Evolutionary conservation across 345 rosid species (phyloP), one percentile per base, ranked within the genome.

Genomic region (Chamaenerion angustifolium): DNA sequence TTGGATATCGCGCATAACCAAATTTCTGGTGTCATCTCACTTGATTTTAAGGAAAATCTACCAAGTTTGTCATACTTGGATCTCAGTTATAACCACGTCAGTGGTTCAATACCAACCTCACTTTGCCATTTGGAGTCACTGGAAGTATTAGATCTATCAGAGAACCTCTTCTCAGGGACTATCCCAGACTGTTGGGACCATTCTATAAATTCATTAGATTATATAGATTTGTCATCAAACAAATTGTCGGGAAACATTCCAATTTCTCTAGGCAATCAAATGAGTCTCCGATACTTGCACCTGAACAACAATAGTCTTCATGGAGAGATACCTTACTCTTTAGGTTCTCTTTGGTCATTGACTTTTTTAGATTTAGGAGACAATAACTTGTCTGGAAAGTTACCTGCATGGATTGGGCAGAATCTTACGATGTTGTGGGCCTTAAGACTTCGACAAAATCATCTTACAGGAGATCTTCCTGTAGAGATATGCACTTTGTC

Each of bases 381-480:
- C 23, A 57, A 57, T 12, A 21, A 49, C 37, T 49, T 57, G 2
- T 18, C 45, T 1, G 64, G 69, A 48, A 14, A 15, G 4, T 11
- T 64, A 9, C 63, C 52, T 3, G 45, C 16, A 11, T 56, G 59
- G 57, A 25, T 59, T 8, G 64, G 61, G 27, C 43, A 52, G 37
- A 53, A 49, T n/a, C 14, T 48, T 16, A 11, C 48, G 6, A 8
- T 3, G 4, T 40, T 64, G 40, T 10, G 16, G 9, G n/a, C 48
- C 10, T 16, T 69, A 3, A 27, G 51, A 11, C 31, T 60, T 1
- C 19, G 56, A 17, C 27, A 45, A 12, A 60, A 64, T 51, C 15
- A 15, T 8, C 47, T 70, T 16, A 13, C 10, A 6, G 74, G 65
- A 16, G 10, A 0, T 25, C 61, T 70, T 54, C 56, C 64, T 23